phyloP scores from a whole-genome alignment of 202 grass and related monocot genomes.

The Panicum virgatum region DNA sequence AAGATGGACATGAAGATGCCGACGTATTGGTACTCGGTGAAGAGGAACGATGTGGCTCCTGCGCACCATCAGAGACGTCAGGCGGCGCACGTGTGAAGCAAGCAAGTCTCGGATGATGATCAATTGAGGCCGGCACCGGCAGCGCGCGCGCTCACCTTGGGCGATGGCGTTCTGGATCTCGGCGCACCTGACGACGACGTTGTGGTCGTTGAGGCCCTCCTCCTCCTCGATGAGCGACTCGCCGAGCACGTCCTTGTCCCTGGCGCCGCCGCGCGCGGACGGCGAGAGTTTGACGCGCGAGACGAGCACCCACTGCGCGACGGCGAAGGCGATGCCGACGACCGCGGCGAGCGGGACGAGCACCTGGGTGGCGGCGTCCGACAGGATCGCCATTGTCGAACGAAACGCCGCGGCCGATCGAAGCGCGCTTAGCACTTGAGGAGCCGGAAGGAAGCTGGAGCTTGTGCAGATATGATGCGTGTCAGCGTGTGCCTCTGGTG shows the following conservation, averaged over 20 bases:
- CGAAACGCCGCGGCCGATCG: too few species aligned
- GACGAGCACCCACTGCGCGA: constrained; percentile 65
- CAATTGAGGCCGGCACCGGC: too few species aligned
- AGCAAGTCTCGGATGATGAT: too few species aligned
- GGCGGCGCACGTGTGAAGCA: too few species aligned
- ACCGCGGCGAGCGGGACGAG: constrained; percentile 48
- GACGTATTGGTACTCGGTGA: constrained; percentile 69
- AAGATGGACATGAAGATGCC: constrained; percentile 75
- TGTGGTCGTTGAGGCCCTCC: constrained; percentile 74
- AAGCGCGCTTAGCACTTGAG: too few species aligned
- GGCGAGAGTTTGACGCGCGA: constrained; percentile 61
- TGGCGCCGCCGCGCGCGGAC: background rate
- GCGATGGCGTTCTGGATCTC: constrained; percentile 75
- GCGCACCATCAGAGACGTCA: too few species aligned
- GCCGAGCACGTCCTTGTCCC: constrained; percentile 39
- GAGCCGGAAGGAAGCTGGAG: background rate
- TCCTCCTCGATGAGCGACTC: constrained; percentile 75
- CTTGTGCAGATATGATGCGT: background rate
- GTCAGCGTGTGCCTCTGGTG: background rate
- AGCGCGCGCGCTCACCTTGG: constrained; percentile 31
- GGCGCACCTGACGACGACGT: constrained; percentile 56
- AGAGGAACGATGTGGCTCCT: constrained; percentile 67
- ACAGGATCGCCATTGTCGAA: constrained; percentile 48
- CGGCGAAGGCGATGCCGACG: constrained; percentile 58
- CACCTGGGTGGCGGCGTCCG: constrained; percentile 54